phyloP scores from a whole-genome alignment of 208 protist genomes.

The Crithidia bombi region DNA sequence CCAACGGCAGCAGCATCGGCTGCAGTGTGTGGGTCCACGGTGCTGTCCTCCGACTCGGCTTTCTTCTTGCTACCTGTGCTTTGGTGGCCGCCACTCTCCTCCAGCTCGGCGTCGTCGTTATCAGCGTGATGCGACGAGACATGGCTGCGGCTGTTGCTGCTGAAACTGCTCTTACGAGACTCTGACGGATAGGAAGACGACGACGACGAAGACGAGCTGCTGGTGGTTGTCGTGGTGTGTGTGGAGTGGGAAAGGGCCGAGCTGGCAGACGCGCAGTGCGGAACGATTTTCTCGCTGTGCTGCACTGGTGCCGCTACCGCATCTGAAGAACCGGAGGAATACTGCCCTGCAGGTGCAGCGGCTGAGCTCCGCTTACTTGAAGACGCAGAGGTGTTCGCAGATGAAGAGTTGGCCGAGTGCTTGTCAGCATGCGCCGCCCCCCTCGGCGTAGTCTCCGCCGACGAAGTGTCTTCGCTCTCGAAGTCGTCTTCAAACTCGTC shows the following conservation, averaged over 20 bases:
- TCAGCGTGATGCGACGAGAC: neutral
- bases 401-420: neutral
- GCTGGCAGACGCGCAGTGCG: neutral
- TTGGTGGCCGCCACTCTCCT: neutral
- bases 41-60: neutral
- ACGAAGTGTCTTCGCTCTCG: constrained; percentile 32
- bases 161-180: neutral
- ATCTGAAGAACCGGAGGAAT: neutral
- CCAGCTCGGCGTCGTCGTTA: neutral
- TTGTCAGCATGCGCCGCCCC: neutral
- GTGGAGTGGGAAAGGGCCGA: neutral
- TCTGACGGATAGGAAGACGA: constrained; percentile 1
- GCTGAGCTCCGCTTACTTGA: neutral
- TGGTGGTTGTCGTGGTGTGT: neutral
- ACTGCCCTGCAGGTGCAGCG: neutral
- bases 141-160: constrained; percentile 2
- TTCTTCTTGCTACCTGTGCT: too few relatives aligned
- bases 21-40: neutral
- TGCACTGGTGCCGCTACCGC: neutral
- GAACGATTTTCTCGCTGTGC: neutral
- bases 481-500: constrained; percentile 54
- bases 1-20: neutral
- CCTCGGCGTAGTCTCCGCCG: neutral
- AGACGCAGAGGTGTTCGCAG: neutral
- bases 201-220: neutral